phyloP scores from a whole-genome alignment of 805 yeast genomes.

The Suhomyces canberraensis region DNA sequence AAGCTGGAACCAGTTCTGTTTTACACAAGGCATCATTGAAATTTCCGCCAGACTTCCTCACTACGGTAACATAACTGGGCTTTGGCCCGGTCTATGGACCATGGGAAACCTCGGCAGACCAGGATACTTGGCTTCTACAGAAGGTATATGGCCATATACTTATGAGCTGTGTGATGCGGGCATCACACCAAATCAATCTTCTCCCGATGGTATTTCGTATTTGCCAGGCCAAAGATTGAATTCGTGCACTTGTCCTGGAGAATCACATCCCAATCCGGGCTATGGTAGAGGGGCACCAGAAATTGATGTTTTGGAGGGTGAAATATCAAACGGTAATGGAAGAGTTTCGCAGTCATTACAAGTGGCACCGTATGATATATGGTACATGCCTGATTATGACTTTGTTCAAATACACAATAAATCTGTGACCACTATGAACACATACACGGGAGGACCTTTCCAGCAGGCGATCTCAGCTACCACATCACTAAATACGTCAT shows the following conservation, averaged over 20 bases:
- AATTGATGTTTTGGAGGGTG: slow-evolving; percentile 88
- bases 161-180: slow-evolving; percentile 90
- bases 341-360: slow-evolving; percentile 90
- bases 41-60: slow-evolving; percentile 77
- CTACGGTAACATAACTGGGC: slow-evolving; percentile 70
- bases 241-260: slow-evolving; percentile 76
- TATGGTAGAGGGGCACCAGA: slow-evolving; percentile 94
- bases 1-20: slow-evolving; percentile 88
- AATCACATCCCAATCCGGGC: slow-evolving; percentile 86
- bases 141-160: slow-evolving; percentile 94
- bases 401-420: slow-evolving; percentile 70
- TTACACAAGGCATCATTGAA: slow-evolving; percentile 78
- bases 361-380: slow-evolving; percentile 92
- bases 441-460: slow-evolving; percentile 88
- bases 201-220: slow-evolving; percentile 83
- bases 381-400: slow-evolving; percentile 90
- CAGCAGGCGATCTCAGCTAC: slow-evolving; percentile 90
- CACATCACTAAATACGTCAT: slow-evolving; percentile 70
- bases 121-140: slow-evolving; percentile 81
- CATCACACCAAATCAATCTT: slow-evolving; percentile 88
- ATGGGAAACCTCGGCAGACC: slow-evolving; percentile 92
- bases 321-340: slow-evolving; percentile 53
- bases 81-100: slow-evolving; percentile 98
- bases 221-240: slow-evolving; percentile 80
- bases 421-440: slow-evolving; percentile 74